Conservation (phyloP, 768 basidiomycete genomes). For the Lentinula detonsa region DNA sequence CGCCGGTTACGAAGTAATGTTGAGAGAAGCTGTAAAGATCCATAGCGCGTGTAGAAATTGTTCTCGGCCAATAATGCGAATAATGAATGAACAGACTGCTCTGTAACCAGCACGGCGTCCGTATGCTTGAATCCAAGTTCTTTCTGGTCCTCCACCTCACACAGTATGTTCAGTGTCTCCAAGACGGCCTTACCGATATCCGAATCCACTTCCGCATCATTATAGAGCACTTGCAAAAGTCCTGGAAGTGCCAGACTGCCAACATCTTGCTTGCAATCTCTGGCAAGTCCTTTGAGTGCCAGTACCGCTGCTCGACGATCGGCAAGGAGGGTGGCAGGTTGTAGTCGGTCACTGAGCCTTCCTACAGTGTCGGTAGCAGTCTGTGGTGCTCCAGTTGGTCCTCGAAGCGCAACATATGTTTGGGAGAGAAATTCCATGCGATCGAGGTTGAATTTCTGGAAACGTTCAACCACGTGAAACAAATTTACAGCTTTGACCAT, state of each 20-base stretch:
- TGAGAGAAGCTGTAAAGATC: slow-evolving; percentile 76
- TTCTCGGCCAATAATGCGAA: slow-evolving; percentile 70
- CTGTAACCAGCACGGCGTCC: slow-evolving; percentile 68
- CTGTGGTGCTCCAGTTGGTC: slow-evolving; percentile 79
- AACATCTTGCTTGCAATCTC: slow-evolving; percentile 89
- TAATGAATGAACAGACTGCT: slow-evolving; percentile 67
- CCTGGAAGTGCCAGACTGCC: slow-evolving; percentile 72
- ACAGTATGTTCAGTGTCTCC: slow-evolving; percentile 83
- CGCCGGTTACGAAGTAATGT: slow-evolving; percentile 79
- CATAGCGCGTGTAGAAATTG: slow-evolving; percentile 83
- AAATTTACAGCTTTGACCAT: background rate
- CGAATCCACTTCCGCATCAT: slow-evolving; percentile 85
- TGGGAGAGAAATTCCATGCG: slow-evolving; percentile 81
- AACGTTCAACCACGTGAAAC: background rate
- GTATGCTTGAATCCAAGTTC: slow-evolving; percentile 83
- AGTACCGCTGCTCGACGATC: slow-evolving; percentile 93
- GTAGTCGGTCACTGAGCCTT: slow-evolving; percentile 82
- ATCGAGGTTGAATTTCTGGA: background rate
- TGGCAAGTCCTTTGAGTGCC: slow-evolving; percentile 84
- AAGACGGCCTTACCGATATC: slow-evolving; percentile 91
- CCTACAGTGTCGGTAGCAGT: slow-evolving; percentile 81
- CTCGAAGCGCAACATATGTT: slow-evolving; percentile 80
- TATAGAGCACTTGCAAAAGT: slow-evolving; percentile 74
- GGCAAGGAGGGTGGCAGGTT: slow-evolving; percentile 83
- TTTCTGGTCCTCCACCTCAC: slow-evolving; percentile 64